Base-by-base conservation (phyloP, 1,284 basidiomycete genomes). In the Ceratobasidium sp. region DNA sequence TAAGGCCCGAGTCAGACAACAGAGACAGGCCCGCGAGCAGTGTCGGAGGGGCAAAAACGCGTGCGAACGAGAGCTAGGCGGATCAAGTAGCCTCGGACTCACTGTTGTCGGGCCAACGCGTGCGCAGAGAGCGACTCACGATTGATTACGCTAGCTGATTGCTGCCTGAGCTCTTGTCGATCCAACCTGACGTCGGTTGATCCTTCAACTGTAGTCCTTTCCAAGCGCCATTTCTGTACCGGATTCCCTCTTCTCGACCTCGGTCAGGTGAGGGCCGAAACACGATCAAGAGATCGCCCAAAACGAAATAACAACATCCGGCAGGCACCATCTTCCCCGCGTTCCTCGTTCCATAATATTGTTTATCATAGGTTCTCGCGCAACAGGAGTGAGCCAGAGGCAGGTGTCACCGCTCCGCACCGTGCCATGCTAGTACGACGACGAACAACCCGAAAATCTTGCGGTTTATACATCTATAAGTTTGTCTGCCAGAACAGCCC, bases 311-410 rank as follows among this genome's bases (percentile, higher is more conserved):
- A 60, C 45, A 31, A 42, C 26, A 74, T 74, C 60, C 39, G 45
- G 37, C 61, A 64, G 58, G 58, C 56, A 71, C 51, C 68, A 63
- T 63, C 56, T 73, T 73, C 68, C 68, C 54, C 67, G 4, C 37
- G 68, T 71, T 63, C 60, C 69, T 74, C 69, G 45, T 53, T 35
- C 60, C 60, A 58, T 17, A 63, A 33, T 10, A 53, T 47, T n/a
- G 8, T 51, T 64, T 60, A 51, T 63, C 45, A 37, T 20, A 69
- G 56, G 66, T 23, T 56, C 51, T 54, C 20, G 51, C 51, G 56
- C 35, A 23, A 56, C 37, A 42, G 39, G 39, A 54, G 33, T 35
- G 20, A 13, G 53, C 51, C 28, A 56, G 51, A 56, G 31, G 37
- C 53, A 67, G 28, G 23, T 54, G 23, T 69, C n/a, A 67, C 65